phyloP scores from a whole-genome alignment of 2,329 filamentous ascomycete genomes.

The Fusarium gaditjirri region DNA sequence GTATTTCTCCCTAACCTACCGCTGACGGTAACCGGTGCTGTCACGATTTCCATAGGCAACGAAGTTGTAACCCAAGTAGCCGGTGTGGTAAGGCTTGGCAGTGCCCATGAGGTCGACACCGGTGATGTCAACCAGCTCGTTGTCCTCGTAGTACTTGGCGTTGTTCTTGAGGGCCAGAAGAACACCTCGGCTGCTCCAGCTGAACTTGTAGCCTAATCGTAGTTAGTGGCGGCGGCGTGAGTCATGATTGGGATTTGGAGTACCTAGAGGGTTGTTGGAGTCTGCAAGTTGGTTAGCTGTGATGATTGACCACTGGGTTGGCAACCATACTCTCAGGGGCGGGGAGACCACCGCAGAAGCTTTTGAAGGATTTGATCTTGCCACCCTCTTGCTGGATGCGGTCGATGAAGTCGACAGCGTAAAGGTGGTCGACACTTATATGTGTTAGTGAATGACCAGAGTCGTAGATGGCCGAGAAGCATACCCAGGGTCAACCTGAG shows the following conservation, averaged over 20 bases:
- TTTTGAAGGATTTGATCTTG: slow-evolving; percentile 84
- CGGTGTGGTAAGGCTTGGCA: slow-evolving; percentile 88
- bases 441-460: neutral
- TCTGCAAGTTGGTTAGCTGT: slow-evolving; percentile 43
- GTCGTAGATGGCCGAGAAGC: neutral
- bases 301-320: neutral
- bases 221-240: neutral
- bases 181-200: slow-evolving; percentile 74
- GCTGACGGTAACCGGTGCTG: slow-evolving; percentile 85
- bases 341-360: slow-evolving; percentile 85
- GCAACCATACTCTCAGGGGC: slow-evolving; percentile 59
- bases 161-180: slow-evolving; percentile 86
- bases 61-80: slow-evolving; percentile 83
- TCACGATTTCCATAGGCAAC: slow-evolving; percentile 96
- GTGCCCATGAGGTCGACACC: slow-evolving; percentile 80
- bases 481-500: slow-evolving; percentile 40
- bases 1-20: slow-evolving; percentile 63
- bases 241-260: neutral
- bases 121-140: slow-evolving; percentile 74
- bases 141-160: slow-evolving; percentile 85
- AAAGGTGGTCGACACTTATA: slow-evolving; percentile 54
- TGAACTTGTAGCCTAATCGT: slow-evolving; percentile 72
- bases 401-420: slow-evolving; percentile 88
- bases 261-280: slow-evolving; percentile 84
- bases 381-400: slow-evolving; percentile 89